Base-by-base conservation (phyloP, 1,139 yeast genomes). In the Nematodospora anomalae region DNA sequence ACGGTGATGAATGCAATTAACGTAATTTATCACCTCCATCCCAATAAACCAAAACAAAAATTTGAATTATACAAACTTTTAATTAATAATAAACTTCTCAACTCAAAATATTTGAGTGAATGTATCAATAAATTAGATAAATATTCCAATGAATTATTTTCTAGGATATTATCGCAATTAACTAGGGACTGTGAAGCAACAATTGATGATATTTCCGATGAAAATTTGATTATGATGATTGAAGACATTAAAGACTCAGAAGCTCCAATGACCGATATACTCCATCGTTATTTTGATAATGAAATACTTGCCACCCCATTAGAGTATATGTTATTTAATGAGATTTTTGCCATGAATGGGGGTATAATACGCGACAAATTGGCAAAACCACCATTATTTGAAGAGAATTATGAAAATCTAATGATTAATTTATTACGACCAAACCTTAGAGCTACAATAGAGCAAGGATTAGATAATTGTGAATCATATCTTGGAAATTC, bases 401-500 rank as follows among this genome's bases (percentile, higher is more conserved):
- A 64, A 37, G 76, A 71, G 37, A 70, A 67, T 41, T 56, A 54
- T 37, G 62, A 61, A 28, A 69, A 69, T 37, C 49, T 69, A 34
- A 65, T 69, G 69, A 52, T 67, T 27, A 57, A 57, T 33, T 51
- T 69, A 20, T 38, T 69, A n/a, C 53, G 75, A 26, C 76, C 76
- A 3, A 59, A 58, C 30, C 46, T 65, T 13, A 52, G 76, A 33
- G 47, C 56, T 5, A 48, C 54, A 2, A 42, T 70, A 8, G 74
- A 67, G 42, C 39, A 44, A 12, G 63, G 60, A 1, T 48, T 71
- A 35, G 62, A 61, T 23, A 62, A 58, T 40, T 57, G 65, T 4
- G 52, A 53, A 14, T 37, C 39, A 6, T 65, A 66, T 41, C 53
- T 70, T 37, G 42, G 55, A 9, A 58, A 58, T 40, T 49, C 46